A percentile compares a stretch with the other conserved stretches of the same genome.
Conservation (phyloP, 805 yeast genomes). For the Metschnikowia henanensis region DNA sequence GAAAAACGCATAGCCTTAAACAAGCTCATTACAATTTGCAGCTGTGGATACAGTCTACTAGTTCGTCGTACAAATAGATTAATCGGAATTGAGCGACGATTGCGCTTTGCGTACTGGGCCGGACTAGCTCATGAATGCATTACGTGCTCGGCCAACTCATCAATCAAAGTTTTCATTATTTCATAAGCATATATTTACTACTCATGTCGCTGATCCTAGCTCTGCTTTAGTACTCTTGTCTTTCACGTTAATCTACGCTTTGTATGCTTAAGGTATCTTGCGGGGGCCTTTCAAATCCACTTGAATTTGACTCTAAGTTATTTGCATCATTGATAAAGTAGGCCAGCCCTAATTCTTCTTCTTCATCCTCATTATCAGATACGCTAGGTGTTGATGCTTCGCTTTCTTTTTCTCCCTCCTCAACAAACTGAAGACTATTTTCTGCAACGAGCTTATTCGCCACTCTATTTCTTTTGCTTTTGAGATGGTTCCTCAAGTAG, state of each 20-base stretch:
- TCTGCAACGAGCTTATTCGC: slow-evolving; percentile 3
- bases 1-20: too few species aligned
- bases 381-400: slow-evolving; percentile 16
- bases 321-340: background rate
- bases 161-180: too few species aligned
- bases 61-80: too few species aligned
- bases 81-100: too few species aligned
- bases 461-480: slow-evolving; percentile 4
- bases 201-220: background rate
- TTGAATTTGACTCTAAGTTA: background rate
- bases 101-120: too few species aligned
- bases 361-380: slow-evolving; percentile 1
- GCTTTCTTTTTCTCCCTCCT: background rate
- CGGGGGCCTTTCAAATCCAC: background rate
- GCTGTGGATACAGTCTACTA: too few species aligned
- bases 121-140: too few species aligned
- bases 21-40: too few species aligned
- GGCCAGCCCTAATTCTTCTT: background rate
- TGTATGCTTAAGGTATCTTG: slow-evolving; percentile 2
- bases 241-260: slow-evolving; percentile 1
- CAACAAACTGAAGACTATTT: background rate
- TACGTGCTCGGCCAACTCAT: too few species aligned
- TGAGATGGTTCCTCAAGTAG: slow-evolving; percentile 5
- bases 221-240: background rate
- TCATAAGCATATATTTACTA: background rate